Conservation (phyloP, 129 eudicot genomes). For the Flaveria linearis region DNA sequence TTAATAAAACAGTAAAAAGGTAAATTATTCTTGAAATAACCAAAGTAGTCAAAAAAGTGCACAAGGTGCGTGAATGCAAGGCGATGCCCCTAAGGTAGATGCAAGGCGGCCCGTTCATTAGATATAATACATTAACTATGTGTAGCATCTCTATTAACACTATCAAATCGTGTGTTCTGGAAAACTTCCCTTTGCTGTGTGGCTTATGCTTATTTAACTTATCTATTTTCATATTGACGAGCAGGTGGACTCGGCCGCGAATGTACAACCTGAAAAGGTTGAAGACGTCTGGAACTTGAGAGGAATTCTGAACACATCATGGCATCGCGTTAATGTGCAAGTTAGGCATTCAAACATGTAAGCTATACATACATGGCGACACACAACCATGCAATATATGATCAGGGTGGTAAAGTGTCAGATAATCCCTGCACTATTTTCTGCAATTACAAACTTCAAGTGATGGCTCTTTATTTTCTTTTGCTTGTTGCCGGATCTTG, state of each 20-base stretch:
- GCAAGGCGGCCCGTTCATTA: not conserved
- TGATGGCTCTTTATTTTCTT: not conserved
- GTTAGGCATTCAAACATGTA: constrained; percentile 78
- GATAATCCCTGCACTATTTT: not conserved
- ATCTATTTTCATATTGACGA: not conserved
- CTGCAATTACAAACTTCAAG: constrained; percentile 10
- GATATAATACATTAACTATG: too few relatives aligned
- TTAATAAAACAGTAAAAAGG: too few relatives aligned
- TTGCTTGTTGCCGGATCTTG: constrained; percentile 33
- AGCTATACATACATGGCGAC: constrained; percentile 3
- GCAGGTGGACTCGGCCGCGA: constrained; percentile 84
- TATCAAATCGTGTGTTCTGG: too few relatives aligned
- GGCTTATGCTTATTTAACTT: too few relatives aligned
- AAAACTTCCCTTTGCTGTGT: too few relatives aligned
- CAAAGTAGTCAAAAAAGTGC: too few relatives aligned
- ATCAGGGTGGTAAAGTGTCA: too few relatives aligned
- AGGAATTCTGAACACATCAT: constrained; percentile 92
- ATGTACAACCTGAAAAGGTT: constrained; percentile 86
- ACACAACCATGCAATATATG: constrained; percentile 2
- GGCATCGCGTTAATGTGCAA: constrained; percentile 91
- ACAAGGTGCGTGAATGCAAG: too few relatives aligned
- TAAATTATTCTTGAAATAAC: too few relatives aligned
- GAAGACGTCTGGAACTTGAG: constrained; percentile 84
- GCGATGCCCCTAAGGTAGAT: too few relatives aligned
- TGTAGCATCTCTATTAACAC: too few relatives aligned